Base-by-base conservation (phyloP, 495 filamentous ascomycete species). In the Aspergillus heteromorphus region DNA sequence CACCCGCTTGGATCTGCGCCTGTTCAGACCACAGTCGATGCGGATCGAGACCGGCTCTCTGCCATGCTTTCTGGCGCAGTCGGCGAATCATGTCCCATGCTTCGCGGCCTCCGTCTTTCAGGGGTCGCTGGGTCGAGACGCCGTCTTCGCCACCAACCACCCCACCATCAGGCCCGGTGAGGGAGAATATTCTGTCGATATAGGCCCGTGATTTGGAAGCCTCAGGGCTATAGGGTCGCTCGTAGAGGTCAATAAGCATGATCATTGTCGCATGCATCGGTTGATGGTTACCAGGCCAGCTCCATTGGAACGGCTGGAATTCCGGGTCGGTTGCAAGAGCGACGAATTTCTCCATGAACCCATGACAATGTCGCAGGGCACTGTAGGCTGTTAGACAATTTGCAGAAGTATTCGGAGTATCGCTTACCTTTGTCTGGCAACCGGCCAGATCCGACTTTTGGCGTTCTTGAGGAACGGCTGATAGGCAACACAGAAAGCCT, bases 281-380 rank as follows among this genome's bases (percentile, higher is more conserved):
- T 53, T 82, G 79, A 45, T 80, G 78, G 11, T 79, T 81, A 0
- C 78, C 79, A 9, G 79, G 79, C 68, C 77, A 81, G 58, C 77
- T 80, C 79, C 79, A 82, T n/a, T 78, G 75, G 41, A 80, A 82
- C 1, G 79, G 78, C 45, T 79, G 77, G 49, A 81, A 82, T 23
- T 76, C 70, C 5, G 76, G 70, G 38, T 79, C 75, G 3, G 74
- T 77, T 2, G 78, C 74, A 19, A 82, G 67, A 16, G 76, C 67
- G 29, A 81, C 72, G 49, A 81, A 82, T 40, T 78, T 80, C 19
- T 74, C 74, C 68, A 82, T 78, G 56, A 81, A 82, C 0, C 76
- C 76, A 61, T 80, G 75, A 48, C 78, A 80, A 49, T 78, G 74
- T 14, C 75, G 78, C 41, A 82, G 64, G 14, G 79, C 79, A 55